Evolutionary conservation across 371 early-diverging fungal genomes (phyloP).

Genomic region (Dinochytrium kinnereticum): DNA sequence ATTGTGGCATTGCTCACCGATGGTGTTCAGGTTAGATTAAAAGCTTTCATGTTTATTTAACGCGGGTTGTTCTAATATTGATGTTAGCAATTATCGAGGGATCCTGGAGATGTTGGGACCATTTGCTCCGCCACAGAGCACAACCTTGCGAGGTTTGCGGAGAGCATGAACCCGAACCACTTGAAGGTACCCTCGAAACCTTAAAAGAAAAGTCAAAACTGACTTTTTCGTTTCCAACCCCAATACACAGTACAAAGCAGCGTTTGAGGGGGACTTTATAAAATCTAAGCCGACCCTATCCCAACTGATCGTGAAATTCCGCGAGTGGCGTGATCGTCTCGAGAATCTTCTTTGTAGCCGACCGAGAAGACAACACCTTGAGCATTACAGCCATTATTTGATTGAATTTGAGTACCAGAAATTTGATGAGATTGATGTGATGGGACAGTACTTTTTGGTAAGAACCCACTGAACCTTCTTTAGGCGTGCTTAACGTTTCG

Average conservation of each 20-base stretch:
- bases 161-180: conserved; percentile 79
- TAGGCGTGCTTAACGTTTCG: conserved; percentile 5
- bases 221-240: neutral
- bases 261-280: conserved; percentile 91
- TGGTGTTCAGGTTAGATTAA: conserved; percentile 77
- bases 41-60: too few relatives aligned
- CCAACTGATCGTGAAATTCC: conserved; percentile 80
- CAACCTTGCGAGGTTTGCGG: conserved; percentile 85
- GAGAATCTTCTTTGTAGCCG: conserved; percentile 82
- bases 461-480: too few relatives aligned
- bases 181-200: conserved; percentile 45
- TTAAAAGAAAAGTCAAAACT: neutral
- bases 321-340: conserved; percentile 86
- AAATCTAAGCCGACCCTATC: conserved; percentile 75
- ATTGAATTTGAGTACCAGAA: conserved; percentile 97
- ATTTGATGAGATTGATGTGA: conserved; percentile 97
- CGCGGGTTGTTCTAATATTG: neutral
- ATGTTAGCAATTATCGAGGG: conserved; percentile 48
- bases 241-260: conserved; percentile 63
- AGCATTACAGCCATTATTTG: conserved; percentile 86
- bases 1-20: conserved; percentile 89
- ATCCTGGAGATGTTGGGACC: conserved; percentile 63
- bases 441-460: conserved; percentile 93
- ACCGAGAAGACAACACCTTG: conserved; percentile 81
- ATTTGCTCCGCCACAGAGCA: conserved; percentile 76